Conservation (phyloP, 1,284 basidiomycete species). For the Tremellales sp. region DNA sequence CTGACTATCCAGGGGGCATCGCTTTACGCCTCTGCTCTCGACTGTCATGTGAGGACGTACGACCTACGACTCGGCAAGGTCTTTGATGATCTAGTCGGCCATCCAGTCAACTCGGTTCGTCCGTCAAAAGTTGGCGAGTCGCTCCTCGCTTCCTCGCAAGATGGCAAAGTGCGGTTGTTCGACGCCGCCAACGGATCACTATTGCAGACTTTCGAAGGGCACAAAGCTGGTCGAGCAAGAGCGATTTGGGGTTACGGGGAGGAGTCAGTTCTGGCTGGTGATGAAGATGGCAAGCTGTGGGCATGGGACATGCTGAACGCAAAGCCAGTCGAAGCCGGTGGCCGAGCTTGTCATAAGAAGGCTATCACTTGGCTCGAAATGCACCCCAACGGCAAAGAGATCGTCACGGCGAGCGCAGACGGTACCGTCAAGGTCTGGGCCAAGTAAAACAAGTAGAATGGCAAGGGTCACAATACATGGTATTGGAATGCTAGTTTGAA, state of each 20-base stretch:
- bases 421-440: constrained; percentile 77
- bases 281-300: constrained; percentile 83
- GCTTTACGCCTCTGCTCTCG: constrained; percentile 57
- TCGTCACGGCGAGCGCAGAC: constrained; percentile 79
- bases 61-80: constrained; percentile 89
- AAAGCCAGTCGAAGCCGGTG: constrained; percentile 59
- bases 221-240: constrained; percentile 61
- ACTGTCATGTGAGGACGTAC: constrained; percentile 86
- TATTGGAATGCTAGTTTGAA: too few species aligned
- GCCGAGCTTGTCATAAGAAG: constrained; percentile 58
- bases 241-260: constrained; percentile 81
- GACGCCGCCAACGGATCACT: constrained; percentile 73
- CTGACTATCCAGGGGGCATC: constrained; percentile 58
- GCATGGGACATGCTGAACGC: constrained; percentile 90
- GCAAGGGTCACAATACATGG: too few species aligned
- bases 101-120: constrained; percentile 75
- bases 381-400: constrained; percentile 73
- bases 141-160: constrained; percentile 78
- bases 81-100: constrained; percentile 81
- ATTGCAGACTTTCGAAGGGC: constrained; percentile 79
- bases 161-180: constrained; percentile 79
- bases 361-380: constrained; percentile 87
- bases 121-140: constrained; percentile 48
- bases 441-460: too few species aligned
- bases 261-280: constrained; percentile 75